phyloP scores from a whole-genome alignment of 768 basidiomycete genomes.

The Boletus rex-veris region DNA sequence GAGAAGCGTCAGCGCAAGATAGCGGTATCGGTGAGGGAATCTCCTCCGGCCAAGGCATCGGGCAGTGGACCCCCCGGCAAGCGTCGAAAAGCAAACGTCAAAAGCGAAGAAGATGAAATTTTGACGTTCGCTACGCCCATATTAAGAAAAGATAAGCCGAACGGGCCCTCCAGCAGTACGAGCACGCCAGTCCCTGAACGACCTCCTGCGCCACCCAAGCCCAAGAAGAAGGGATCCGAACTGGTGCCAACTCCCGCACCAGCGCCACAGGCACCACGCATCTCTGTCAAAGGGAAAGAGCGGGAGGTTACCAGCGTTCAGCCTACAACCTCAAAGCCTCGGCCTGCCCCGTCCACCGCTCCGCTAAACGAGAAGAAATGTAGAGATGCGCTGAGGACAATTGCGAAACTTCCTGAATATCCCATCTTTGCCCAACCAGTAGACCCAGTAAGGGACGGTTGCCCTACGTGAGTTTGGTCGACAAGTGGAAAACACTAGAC shows the following conservation, averaged over 20 bases:
- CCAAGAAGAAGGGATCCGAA: conserved; percentile 43
- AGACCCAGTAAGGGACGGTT: conserved; percentile 77
- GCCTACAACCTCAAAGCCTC: conserved; percentile 38
- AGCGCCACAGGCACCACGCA: conserved; percentile 29
- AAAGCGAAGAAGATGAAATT: conserved; percentile 58
- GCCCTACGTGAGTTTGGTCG: conserved; percentile 71
- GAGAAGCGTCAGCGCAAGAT: conserved; percentile 45
- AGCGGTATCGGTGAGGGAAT: conserved; percentile 39
- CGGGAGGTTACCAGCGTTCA: conserved; percentile 45
- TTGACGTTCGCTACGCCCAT: conserved; percentile 56
- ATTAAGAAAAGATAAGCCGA: conserved; percentile 48
- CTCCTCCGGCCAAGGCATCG: conserved; percentile 35
- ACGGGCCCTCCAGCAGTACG: conserved; percentile 36
- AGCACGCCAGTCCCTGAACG: conserved; percentile 39
- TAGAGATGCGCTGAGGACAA: conserved; percentile 59
- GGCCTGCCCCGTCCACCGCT: conserved; percentile 37
- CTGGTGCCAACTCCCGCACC: conserved; percentile 19
- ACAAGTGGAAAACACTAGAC: not conserved
- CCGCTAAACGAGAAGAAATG: conserved; percentile 83
- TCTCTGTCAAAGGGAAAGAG: conserved; percentile 72
- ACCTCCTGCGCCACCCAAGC: conserved; percentile 31
- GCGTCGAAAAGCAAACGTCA: conserved; percentile 50
- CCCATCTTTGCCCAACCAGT: conserved; percentile 79
- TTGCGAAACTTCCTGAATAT: conserved; percentile 63
- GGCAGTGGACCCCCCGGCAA: conserved; percentile 44